These are phyloP conservation scores for Lipomyces yarrowii DNA, from an alignment of 1,139 yeast species.

Conservation along the genomic window DNA sequence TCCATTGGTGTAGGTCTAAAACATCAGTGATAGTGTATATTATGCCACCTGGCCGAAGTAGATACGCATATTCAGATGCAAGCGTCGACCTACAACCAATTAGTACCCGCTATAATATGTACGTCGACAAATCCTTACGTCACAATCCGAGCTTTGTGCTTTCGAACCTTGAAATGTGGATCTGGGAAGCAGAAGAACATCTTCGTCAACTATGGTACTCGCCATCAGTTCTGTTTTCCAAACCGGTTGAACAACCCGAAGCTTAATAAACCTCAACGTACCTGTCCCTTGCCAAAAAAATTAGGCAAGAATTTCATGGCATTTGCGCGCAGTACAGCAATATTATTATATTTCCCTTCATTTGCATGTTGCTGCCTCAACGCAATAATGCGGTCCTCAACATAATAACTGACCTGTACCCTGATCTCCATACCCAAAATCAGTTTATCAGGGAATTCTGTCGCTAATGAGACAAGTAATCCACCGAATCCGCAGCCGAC, in stretches of 20 bases:
- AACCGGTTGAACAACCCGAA: background rate
- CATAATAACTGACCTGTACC: conserved; percentile 95
- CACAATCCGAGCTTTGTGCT: conserved; percentile 94
- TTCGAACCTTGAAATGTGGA: conserved; percentile 96
- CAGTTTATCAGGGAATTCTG: conserved; percentile 69
- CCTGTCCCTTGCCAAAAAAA: conserved; percentile 69
- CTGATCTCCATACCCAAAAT: conserved; percentile 93
- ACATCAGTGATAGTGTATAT: conserved; percentile 96
- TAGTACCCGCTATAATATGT: background rate
- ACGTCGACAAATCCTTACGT: conserved; percentile 47
- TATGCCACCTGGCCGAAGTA: conserved; percentile 81
- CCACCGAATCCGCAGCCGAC: conserved; percentile 99
- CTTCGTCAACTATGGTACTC: conserved; percentile 59
- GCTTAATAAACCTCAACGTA: conserved; percentile 20
- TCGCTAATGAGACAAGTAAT: conserved; percentile 74
- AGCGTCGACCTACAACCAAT: conserved; percentile 57
- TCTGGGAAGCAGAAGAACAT: conserved; percentile 99
- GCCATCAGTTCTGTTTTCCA: background rate
- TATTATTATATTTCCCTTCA: conserved; percentile 63
- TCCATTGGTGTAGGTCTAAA: conserved; percentile 91
- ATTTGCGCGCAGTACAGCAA: conserved; percentile 88
- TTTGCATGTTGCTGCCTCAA: conserved; percentile 56
- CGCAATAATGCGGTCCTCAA: conserved; percentile 91
- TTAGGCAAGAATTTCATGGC: conserved; percentile 98
- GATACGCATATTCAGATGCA: conserved; percentile 89